Base-by-base conservation (phyloP, 345 rosid species). In the Xanthoceras sorbifolium region DNA sequence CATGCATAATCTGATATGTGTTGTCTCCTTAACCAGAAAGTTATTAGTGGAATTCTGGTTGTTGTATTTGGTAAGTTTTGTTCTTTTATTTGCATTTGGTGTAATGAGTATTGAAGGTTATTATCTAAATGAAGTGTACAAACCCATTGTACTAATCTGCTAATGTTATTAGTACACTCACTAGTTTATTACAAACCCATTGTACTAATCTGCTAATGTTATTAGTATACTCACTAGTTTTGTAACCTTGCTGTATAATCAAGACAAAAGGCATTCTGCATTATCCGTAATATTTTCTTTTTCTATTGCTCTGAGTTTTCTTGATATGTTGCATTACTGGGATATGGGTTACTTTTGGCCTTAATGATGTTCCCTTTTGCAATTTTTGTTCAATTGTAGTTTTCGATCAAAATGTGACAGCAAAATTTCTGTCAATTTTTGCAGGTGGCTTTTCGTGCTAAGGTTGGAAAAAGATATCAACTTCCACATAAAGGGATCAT, bases 381-480 rank as follows among this genome's bases (percentile, higher is more conserved):
- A 67, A 40, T 5, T 14, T 22, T 22, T 64, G 22, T 74, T 25
- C 25, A 22, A 42, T 10, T 38, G 50, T 63, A 66, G 42, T 31
- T 67, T 48, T 76, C 31, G 0, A 23, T 34, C 74, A 57, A 69
- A 54, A n/a, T 26, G 28, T 73, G 44, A 65, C 44, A 75, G 31
- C 22, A 22, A 6, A 62, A 42, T 22, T 52, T 62, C 11, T 38
- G 18, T 34, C 60, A 23, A 34, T 48, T 75, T 78, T 57, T 69
- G 38, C 79, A 95, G 99, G 97, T 95, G 62, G 94, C 98, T 64
- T 95, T 95, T 84, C 96, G 98, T 64, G 99, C 99, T 72, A 95
- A 88, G 89, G 84, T 95, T 86, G 99, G 98, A 44, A 90, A 89
- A 83, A 86, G 87, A 71, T 93, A 89, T 84, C 93, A 93, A 85